Conservation (phyloP, 768 basidiomycete genomes). For the Hirschioporus abietinus region DNA sequence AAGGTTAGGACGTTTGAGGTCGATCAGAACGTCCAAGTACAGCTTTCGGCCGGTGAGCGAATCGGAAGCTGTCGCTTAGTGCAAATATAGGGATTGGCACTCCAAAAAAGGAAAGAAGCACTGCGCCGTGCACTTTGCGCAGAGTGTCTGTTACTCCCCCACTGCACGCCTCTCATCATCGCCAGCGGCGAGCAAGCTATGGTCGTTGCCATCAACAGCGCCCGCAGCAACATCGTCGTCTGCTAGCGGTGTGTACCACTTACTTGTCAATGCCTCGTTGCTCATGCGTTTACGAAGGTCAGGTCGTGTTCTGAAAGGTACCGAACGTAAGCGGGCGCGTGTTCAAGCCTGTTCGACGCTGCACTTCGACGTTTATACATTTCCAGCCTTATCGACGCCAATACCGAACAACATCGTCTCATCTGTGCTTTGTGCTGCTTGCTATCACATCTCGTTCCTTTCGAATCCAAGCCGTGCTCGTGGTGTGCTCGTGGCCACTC, state of each 20-base stretch:
- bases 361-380: neutral
- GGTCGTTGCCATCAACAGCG: neutral
- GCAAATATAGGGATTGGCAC: neutral
- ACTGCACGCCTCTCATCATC: neutral
- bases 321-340: neutral
- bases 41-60: neutral
- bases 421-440: neutral
- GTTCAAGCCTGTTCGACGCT: neutral
- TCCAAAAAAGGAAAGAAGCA: neutral
- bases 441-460: neutral
- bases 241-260: neutral
- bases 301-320: conserved; percentile 1
- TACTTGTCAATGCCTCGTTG: neutral
- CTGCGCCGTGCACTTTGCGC: neutral
- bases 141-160: neutral
- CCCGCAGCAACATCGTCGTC: neutral
- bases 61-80: neutral
- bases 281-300: neutral
- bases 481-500: neutral
- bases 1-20: too few relatives aligned
- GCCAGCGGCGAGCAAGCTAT: neutral
- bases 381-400: neutral
- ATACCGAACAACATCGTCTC: neutral
- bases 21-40: too few relatives aligned
- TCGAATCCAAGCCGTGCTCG: conserved; percentile 1